These are phyloP conservation scores for Spergularia azorica DNA, from an alignment of 179 eudicot genomes.

Conservation along the genomic window DNA sequence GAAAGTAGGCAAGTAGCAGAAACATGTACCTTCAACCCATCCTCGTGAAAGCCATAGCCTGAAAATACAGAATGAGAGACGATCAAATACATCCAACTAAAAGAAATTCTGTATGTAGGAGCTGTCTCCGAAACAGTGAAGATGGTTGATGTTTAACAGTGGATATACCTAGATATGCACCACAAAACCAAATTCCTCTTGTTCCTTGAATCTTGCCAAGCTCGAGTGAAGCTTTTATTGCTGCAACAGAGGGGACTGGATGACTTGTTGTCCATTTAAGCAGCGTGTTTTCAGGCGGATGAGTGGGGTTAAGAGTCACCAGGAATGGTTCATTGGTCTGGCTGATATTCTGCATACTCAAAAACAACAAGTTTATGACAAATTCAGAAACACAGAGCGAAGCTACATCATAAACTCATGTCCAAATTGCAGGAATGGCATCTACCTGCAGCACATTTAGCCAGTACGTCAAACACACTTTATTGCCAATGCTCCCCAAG, in stretches of 20 bases:
- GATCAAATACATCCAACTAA: not conserved
- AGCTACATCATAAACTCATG: not conserved
- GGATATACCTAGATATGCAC: slow-evolving; percentile 83
- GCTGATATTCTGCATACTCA: slow-evolving; percentile 56
- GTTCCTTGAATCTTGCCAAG: slow-evolving; percentile 81
- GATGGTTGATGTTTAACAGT: not conserved
- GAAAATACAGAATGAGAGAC: slow-evolving; percentile 19
- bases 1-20: not conserved
- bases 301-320: slow-evolving; percentile 82
- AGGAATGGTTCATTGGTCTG: slow-evolving; percentile 59
- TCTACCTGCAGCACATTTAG: slow-evolving; percentile 59
- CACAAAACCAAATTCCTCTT: slow-evolving; percentile 93
- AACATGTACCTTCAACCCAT: slow-evolving; percentile 79
- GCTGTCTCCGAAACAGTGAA: too few species aligned
- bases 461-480: slow-evolving; percentile 74
- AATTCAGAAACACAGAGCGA: too few species aligned
- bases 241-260: slow-evolving; percentile 89
- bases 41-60: slow-evolving; percentile 98
- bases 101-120: too few species aligned
- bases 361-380: not conserved
- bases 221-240: slow-evolving; percentile 77
- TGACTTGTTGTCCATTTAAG: slow-evolving; percentile 89
- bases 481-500: slow-evolving; percentile 61
- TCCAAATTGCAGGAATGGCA: not conserved
- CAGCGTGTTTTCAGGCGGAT: slow-evolving; percentile 54